Conservation (phyloP, 2,329 filamentous ascomycete species). For the Basipetospora chlamydospora region DNA sequence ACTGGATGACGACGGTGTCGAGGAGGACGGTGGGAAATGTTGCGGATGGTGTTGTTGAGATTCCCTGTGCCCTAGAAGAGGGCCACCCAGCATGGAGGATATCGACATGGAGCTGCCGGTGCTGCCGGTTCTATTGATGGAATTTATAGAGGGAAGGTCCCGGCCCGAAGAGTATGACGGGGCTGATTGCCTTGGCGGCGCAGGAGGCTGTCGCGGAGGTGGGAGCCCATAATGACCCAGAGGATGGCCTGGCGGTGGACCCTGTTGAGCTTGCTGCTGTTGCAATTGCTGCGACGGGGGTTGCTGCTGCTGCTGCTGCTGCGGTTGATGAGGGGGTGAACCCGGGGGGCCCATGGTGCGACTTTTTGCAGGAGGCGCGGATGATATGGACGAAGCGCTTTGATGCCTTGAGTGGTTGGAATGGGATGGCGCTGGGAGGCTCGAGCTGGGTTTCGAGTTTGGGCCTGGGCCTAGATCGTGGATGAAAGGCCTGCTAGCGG, state of each 20-base stretch:
- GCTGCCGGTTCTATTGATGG: slow-evolving; percentile 31
- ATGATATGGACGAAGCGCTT: slow-evolving; percentile 28
- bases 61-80: slow-evolving; percentile 28
- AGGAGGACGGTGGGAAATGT: slow-evolving; percentile 28
- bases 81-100: slow-evolving; percentile 43
- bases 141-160: slow-evolving; percentile 35
- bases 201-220: slow-evolving; percentile 27
- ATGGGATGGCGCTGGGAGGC: slow-evolving; percentile 13
- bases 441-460: slow-evolving; percentile 4
- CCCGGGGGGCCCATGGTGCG: slow-evolving; percentile 31
- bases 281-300: slow-evolving; percentile 8
- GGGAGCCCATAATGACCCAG: slow-evolving; percentile 27
- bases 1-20: slow-evolving; percentile 23
- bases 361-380: slow-evolving; percentile 19
- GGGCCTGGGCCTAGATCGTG: slow-evolving; percentile 6
- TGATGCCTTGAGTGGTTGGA: slow-evolving; percentile 26
- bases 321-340: slow-evolving; percentile 26
- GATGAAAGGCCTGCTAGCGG: slow-evolving; percentile 5
- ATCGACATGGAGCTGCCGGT: slow-evolving; percentile 45
- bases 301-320: slow-evolving; percentile 16
- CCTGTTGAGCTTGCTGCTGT: slow-evolving; percentile 12
- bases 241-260: slow-evolving; percentile 15
- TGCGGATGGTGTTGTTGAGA: slow-evolving; percentile 22
- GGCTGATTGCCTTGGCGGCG: slow-evolving; percentile 27
- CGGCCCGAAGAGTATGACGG: slow-evolving; percentile 33